Evolutionary conservation across 192 early-diverging fungal species (phyloP).

Genomic region (Mortierella hygrophila): DNA sequence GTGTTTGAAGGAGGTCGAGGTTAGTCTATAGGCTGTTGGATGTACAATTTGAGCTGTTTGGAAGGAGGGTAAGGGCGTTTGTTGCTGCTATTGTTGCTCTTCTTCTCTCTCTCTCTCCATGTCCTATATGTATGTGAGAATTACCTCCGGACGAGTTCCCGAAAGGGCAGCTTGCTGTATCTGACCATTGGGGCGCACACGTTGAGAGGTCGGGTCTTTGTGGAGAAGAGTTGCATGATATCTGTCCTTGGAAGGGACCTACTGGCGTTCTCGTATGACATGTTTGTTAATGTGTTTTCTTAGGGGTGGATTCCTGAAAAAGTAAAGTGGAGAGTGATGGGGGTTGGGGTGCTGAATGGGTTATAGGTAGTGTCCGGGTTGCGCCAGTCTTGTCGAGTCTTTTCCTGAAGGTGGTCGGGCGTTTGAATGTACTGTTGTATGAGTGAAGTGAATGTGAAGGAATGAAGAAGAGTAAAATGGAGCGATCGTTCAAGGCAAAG

Average conservation of each 20-base stretch:
- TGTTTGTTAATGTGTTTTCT: not conserved
- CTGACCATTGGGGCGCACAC: slow-evolving; percentile 98
- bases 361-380: too few species aligned
- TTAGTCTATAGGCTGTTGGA: not conserved
- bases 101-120: not conserved
- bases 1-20: not conserved
- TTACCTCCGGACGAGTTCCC: slow-evolving; percentile 85
- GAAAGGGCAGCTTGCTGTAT: slow-evolving; percentile 95
- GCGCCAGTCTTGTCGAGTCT: too few species aligned
- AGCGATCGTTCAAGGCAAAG: too few species aligned
- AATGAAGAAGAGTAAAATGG: too few species aligned
- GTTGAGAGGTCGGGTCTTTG: slow-evolving; percentile 63
- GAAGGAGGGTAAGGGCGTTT: too few species aligned
- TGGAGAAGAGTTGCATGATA: slow-evolving; percentile 47
- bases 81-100: too few species aligned
- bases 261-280: not conserved
- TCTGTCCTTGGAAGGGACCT: slow-evolving; percentile 38
- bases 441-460: too few species aligned
- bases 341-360: too few species aligned
- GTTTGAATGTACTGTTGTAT: too few species aligned
- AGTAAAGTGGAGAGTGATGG: too few species aligned
- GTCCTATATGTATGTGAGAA: slow-evolving; percentile 22
- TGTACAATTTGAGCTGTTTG: too few species aligned
- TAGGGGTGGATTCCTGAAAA: not conserved
- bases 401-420: too few species aligned